Conservation (phyloP, 805 yeast genomes). For the Cyberlindnera euphorbiiphila region DNA sequence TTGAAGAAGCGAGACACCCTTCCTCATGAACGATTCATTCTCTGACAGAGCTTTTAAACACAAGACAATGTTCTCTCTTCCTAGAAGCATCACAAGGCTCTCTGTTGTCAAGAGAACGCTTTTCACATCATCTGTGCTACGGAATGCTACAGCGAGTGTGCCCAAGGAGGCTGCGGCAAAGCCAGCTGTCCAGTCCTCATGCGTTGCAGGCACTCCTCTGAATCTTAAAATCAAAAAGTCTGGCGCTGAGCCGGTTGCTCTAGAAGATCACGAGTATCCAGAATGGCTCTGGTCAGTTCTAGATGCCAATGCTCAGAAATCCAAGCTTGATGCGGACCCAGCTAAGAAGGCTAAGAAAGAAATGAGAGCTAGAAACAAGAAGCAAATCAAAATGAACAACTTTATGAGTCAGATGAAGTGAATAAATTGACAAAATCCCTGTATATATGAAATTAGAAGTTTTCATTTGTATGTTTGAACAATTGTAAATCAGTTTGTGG, state of each 20-base stretch:
- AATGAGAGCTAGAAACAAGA: constrained; percentile 64
- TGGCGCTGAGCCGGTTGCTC: constrained; percentile 86
- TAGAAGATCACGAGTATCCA: constrained; percentile 87
- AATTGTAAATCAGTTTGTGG: no score
- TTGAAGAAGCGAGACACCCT: no score
- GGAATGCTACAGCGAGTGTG: constrained; percentile 13
- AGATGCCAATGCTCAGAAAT: constrained; percentile 59
- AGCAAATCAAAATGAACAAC: constrained; percentile 71
- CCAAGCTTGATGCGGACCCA: constrained; percentile 54
- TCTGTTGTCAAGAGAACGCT: constrained; percentile 11
- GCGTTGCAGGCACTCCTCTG: constrained; percentile 69
- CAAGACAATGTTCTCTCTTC: constrained; percentile 7
- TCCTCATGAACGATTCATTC: no score
- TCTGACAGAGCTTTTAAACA: background rate
- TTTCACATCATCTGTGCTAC: constrained; percentile 14
- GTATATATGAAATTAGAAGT: no score
- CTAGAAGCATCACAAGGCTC: constrained; percentile 3
- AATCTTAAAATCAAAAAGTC: constrained; percentile 70
- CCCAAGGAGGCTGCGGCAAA: constrained; percentile 4
- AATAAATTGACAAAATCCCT: no score
- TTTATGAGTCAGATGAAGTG: constrained; percentile 51
- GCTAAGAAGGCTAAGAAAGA: constrained; percentile 65
- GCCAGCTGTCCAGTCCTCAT: constrained; percentile 37
- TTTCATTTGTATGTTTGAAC: no score
- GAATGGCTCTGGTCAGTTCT: constrained; percentile 90